Percentiles rank a stretch among this genome's conserved stretches.
Conservation (phyloP, 192 early-diverging fungal species). For the Allomyces macrogynus region DNA sequence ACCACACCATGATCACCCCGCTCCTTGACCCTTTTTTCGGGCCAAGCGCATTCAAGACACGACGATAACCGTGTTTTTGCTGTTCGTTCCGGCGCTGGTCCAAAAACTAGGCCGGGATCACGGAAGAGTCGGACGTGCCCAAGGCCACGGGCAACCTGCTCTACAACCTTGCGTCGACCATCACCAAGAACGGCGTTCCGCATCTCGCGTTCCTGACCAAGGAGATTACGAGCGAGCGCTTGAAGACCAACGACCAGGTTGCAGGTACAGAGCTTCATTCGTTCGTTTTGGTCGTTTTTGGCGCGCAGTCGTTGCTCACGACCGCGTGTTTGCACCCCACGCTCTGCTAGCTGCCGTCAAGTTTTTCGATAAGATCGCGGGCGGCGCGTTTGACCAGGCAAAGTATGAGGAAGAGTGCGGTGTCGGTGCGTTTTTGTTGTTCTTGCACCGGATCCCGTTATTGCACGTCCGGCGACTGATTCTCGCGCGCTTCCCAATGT, state of each 20-base stretch:
- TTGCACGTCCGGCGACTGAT: neutral
- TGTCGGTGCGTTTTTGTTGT: conserved; percentile 44
- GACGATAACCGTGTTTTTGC: too few relatives aligned
- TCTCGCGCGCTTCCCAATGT: too few relatives aligned
- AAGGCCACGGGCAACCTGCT: conserved; percentile 50
- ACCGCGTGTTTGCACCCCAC: neutral
- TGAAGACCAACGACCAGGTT: conserved; percentile 69
- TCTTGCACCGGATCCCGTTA: neutral
- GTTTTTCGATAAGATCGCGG: conserved; percentile 39
- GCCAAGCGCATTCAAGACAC: too few relatives aligned
- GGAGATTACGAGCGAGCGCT: conserved; percentile 42
- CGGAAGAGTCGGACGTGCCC: conserved; percentile 2
- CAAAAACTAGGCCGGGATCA: too few relatives aligned
- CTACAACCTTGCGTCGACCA: conserved; percentile 72
- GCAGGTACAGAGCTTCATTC: conserved; percentile 24
- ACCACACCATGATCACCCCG: too few relatives aligned
- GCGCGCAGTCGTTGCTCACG: neutral
- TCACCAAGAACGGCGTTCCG: conserved; percentile 45
- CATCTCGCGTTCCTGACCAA: conserved; percentile 65
- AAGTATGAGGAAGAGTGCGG: conserved; percentile 76
- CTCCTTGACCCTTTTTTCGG: too few relatives aligned
- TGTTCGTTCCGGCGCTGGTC: too few relatives aligned
- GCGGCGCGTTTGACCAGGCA: conserved; percentile 33
- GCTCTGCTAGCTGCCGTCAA: conserved; percentile 66
- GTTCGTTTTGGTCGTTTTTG: neutral